Conservation (phyloP, 805 yeast species). For the Metschnikowia kofuensis region DNA sequence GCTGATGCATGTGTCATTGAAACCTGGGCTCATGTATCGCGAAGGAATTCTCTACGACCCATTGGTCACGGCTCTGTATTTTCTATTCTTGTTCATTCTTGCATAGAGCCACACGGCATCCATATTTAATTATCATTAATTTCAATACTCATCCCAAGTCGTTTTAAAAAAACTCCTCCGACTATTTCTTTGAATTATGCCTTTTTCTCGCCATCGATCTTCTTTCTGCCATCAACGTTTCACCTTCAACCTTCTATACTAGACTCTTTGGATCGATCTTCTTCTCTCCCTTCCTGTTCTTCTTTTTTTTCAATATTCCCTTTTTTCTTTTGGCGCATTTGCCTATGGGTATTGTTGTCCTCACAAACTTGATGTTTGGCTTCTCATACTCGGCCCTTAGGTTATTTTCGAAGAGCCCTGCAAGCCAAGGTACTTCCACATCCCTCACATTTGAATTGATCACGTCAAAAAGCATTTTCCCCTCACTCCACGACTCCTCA, state of each 20-base stretch:
- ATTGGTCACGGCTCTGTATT: too few relatives aligned
- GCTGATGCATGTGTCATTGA: slow-evolving; percentile 1
- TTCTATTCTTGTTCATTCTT: too few relatives aligned
- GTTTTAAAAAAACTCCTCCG: not conserved
- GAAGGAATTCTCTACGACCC: not conserved
- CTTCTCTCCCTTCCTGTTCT: slow-evolving; percentile 1
- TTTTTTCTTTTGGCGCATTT: not conserved
- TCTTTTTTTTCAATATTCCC: slow-evolving; percentile 4
- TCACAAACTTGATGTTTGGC: slow-evolving; percentile 15
- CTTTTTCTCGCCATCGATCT: not conserved
- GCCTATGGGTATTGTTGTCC: slow-evolving; percentile 14
- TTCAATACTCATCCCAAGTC: not conserved
- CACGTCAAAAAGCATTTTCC: slow-evolving; percentile 26
- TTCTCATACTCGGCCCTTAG: slow-evolving; percentile 2
- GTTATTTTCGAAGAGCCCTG: slow-evolving; percentile 23
- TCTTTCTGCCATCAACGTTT: too few relatives aligned
- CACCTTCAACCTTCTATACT: not conserved
- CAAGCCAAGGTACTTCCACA: slow-evolving; percentile 47
- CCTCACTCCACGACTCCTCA: slow-evolving; percentile 25
- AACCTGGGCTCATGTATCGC: not conserved
- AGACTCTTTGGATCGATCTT: not conserved
- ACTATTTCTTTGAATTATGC: not conserved
- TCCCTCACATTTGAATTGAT: slow-evolving; percentile 31
- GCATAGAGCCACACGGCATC: too few relatives aligned
- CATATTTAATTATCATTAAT: not conserved